phyloP scores from a whole-genome alignment of 257 asterid species.

The Solanum commersonii region DNA sequence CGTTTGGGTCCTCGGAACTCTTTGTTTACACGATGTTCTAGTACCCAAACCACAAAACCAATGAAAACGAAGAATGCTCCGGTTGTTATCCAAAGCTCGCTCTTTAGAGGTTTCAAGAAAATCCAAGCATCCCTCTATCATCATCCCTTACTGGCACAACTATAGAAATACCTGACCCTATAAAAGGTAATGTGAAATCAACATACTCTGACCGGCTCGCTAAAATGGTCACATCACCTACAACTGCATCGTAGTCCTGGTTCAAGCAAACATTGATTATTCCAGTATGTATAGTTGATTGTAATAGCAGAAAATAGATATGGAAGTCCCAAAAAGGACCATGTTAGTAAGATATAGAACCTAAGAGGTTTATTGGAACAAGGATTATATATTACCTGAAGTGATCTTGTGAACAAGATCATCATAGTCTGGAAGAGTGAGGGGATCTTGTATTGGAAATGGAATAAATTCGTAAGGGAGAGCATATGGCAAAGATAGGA shows the following conservation, averaged over 20 bases:
- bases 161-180: conserved; percentile 27
- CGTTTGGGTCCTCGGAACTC: conserved; percentile 26
- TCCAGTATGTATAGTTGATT: background rate
- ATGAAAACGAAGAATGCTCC: too few species aligned
- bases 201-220: conserved; percentile 24
- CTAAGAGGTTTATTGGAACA: background rate
- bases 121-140: conserved; percentile 1
- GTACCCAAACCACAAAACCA: too few species aligned
- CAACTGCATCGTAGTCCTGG: conserved; percentile 34
- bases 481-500: conserved; percentile 11
- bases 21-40: too few species aligned
- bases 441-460: background rate
- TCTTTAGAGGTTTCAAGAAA: too few species aligned
- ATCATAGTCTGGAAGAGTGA: conserved; percentile 14
- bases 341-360: background rate
- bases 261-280: background rate
- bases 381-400: conserved; percentile 7
- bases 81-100: too few species aligned
- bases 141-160: conserved; percentile 12
- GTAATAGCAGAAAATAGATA: background rate
- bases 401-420: conserved; percentile 15
- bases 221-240: conserved; percentile 39
- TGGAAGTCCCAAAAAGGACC: background rate
- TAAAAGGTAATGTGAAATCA: conserved; percentile 36
- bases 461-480: conserved; percentile 14